phyloP scores from a whole-genome alignment of 805 yeast genomes.

The Kazachstania taianensis region DNA sequence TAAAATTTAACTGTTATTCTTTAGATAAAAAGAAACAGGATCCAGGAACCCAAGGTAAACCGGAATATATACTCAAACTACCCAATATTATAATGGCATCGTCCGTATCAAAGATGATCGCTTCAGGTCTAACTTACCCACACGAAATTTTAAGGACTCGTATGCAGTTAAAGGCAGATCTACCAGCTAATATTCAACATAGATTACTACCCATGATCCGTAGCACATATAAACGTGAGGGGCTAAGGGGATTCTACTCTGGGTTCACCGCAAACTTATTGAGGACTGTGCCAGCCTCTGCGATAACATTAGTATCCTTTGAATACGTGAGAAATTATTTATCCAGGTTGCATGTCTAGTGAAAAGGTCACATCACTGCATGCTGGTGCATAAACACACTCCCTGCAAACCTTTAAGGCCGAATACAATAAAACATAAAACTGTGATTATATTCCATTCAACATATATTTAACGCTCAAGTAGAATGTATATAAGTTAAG shows the following conservation, averaged over 20 bases:
- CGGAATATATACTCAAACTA: constrained; percentile 25
- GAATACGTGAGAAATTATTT: constrained; percentile 54
- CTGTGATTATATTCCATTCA: no score
- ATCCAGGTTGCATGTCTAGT: background rate
- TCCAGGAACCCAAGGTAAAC: background rate
- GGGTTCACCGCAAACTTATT: constrained; percentile 81
- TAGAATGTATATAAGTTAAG: no score
- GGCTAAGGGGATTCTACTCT: constrained; percentile 73
- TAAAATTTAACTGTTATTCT: constrained; percentile 32
- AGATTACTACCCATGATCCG: constrained; percentile 20
- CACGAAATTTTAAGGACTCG: constrained; percentile 91
- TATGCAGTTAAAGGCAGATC: constrained; percentile 50
- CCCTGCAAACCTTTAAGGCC: no score
- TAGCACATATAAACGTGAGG: constrained; percentile 44
- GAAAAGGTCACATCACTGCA: no score
- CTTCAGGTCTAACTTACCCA: constrained; percentile 84
- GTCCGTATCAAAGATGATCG: constrained; percentile 75
- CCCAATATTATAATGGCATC: constrained; percentile 53
- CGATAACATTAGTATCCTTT: constrained; percentile 88
- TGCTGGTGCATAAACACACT: no score
- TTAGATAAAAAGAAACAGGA: constrained; percentile 7
- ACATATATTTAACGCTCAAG: no score
- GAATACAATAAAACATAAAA: no score
- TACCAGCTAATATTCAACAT: constrained; percentile 18
- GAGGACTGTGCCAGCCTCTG: constrained; percentile 90